Evolutionary conservation across 805 yeast species (phyloP), one percentile per base, ranked within the genome.

Genomic region (Zygosaccharomyces lentus): DNA sequence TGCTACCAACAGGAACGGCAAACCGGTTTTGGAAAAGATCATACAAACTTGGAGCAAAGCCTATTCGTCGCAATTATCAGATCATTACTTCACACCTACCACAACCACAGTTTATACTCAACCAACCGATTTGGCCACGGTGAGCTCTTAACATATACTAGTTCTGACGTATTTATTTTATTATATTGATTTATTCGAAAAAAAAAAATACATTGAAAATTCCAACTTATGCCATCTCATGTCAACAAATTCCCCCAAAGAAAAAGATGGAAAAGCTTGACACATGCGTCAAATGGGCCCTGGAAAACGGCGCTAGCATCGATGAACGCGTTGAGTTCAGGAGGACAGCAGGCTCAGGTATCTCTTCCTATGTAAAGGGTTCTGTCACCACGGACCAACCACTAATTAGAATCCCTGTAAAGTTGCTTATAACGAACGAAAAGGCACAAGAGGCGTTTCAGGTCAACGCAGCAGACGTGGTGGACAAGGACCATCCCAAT

Each of bases 381-480:
- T 47, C 29, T 25, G 51, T 38, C 7, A 35, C 34, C 3, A 45
- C 43, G 7, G 38, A 42, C 26, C 40, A 43, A 7, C 56, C 62
- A n/a, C 52, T 75, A 17, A 62, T 76, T 16, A 57, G 56, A 25
- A 59, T 77, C 3, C 78, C 80, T 2, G 51, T 55, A 40, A 43
- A 50, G 0, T 43, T 76, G 4, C 56, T 74, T 0, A 54, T 77
- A 3, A 68, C 72, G 2, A 69, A 70, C 2, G 55, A 55, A 0
- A 19, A 64, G 3, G 76, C 78, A 0, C 55, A 58, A 1, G 26
- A 41, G 10, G 32, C 38, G 1, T 41, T 46, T 10, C 34, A 38
- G 9, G 34, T 38, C 21, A 19, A 19, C 2, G 41, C 19, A 26
- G 16, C 13, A 19, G 47, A 34, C 7, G 36, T 41, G 4, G 21